Conservation (phyloP, 176 grass and related monocot species). For the Eragrostis curvula region DNA sequence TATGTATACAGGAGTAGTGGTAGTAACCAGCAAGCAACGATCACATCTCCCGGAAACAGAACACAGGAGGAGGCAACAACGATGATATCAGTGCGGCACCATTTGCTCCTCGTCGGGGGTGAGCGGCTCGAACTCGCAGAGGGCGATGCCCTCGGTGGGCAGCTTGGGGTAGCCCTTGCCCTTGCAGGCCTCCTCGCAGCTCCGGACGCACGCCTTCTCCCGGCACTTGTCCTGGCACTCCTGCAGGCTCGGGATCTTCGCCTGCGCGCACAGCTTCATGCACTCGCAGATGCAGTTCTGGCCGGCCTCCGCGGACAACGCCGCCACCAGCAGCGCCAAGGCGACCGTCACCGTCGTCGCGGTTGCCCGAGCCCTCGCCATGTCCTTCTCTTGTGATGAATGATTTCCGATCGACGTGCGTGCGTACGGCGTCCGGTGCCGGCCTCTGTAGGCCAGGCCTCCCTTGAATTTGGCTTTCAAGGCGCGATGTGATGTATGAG, state of each 20-base stretch:
- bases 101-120: slow-evolving; percentile 35
- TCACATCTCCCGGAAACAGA: no score
- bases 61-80: no score
- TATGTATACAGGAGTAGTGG: no score
- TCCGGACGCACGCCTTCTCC: slow-evolving; percentile 32
- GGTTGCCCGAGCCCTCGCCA: neutral
- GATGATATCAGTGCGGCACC: neutral
- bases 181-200: slow-evolving; percentile 48
- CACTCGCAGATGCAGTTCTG: slow-evolving; percentile 70
- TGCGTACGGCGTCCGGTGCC: neutral
- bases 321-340: neutral
- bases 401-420: neutral
- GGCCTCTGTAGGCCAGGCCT: neutral
- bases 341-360: no score
- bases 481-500: neutral
- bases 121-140: slow-evolving; percentile 51
- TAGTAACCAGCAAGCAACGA: no score
- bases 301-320: slow-evolving; percentile 22
- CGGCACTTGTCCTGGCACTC: slow-evolving; percentile 39
- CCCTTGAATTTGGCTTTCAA: neutral
- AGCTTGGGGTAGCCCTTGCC: slow-evolving; percentile 39
- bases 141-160: slow-evolving; percentile 27
- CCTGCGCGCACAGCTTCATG: slow-evolving; percentile 52
- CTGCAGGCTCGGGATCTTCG: slow-evolving; percentile 25
- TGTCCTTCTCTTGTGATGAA: neutral